Evolutionary conservation across 2,329 filamentous ascomycete species (phyloP).

Genomic region (Penicillium hordei): DNA sequence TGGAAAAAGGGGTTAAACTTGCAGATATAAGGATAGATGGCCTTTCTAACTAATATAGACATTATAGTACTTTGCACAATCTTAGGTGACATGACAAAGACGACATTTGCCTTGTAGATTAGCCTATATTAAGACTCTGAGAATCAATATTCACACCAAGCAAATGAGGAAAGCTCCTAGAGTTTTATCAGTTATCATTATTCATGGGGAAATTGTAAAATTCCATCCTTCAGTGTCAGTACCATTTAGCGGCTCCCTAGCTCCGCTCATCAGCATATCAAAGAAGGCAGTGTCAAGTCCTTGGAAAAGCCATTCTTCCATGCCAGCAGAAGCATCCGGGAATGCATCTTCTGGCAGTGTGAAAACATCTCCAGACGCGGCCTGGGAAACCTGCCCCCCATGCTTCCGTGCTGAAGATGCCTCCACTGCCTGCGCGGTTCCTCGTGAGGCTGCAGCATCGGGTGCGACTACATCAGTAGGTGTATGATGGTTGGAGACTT

Average conservation of each 20-base stretch:
- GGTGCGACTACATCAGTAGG: neutral
- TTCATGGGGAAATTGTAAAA: neutral
- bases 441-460: neutral
- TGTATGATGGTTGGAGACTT: neutral
- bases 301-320: constrained; percentile 1
- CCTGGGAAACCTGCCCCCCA: neutral
- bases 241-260: neutral
- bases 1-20: too few relatives aligned
- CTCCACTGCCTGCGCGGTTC: neutral
- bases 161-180: neutral
- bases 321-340: neutral
- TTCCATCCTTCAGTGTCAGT: neutral
- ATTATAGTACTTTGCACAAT: neutral
- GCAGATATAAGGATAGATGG: too few relatives aligned
- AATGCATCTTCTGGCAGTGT: neutral
- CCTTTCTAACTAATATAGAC: too few relatives aligned
- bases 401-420: neutral
- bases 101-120: neutral
- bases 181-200: neutral
- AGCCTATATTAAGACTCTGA: neutral
- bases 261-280: constrained; percentile 2
- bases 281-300: constrained; percentile 3
- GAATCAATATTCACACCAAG: neutral
- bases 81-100: neutral
- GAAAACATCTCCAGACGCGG: neutral